Percentiles rank a stretch among this genome's conserved stretches.
Conservation (phyloP, 768 basidiomycete species). For the Wakefieldia striispora region DNA sequence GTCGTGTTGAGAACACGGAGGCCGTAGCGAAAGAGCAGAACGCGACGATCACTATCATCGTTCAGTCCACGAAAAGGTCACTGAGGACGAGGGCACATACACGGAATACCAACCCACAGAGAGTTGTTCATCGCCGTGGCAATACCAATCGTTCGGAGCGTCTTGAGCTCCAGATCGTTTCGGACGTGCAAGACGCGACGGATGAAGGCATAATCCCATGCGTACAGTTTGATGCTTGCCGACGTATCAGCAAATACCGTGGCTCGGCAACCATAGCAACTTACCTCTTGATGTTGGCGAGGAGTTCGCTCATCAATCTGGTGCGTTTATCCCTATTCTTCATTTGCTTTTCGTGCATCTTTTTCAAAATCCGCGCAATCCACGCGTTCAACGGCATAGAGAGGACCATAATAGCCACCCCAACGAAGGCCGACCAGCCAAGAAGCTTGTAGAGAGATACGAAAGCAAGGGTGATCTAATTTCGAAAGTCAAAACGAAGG, state of each 20-base stretch:
- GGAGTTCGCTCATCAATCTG: slow-evolving; percentile 88
- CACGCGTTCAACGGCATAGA: slow-evolving; percentile 73
- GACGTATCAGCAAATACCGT: not conserved
- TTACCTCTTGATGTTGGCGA: slow-evolving; percentile 86
- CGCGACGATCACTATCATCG: slow-evolving; percentile 57
- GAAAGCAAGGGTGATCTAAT: slow-evolving; percentile 82
- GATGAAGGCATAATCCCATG: slow-evolving; percentile 92
- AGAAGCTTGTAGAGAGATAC: slow-evolving; percentile 85
- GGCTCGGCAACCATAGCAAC: not conserved
- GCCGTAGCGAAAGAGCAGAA: slow-evolving; percentile 82
- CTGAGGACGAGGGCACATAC: slow-evolving; percentile 24
- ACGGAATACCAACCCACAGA: slow-evolving; percentile 67
- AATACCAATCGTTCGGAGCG: slow-evolving; percentile 82
- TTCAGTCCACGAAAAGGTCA: not conserved
- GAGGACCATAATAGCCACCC: slow-evolving; percentile 84
- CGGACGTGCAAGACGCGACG: slow-evolving; percentile 74
- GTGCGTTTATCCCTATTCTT: slow-evolving; percentile 86
- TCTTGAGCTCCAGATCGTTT: slow-evolving; percentile 77
- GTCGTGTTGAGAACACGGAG: slow-evolving; percentile 54
- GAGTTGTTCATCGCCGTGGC: slow-evolving; percentile 60
- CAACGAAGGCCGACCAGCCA: slow-evolving; percentile 89
- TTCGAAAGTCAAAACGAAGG: not conserved
- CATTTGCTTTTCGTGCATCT: slow-evolving; percentile 88
- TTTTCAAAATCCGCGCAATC: slow-evolving; percentile 69
- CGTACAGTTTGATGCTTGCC: slow-evolving; percentile 83